Conservation (phyloP, 768 basidiomycete species). For the Tephrocybe sp. region DNA sequence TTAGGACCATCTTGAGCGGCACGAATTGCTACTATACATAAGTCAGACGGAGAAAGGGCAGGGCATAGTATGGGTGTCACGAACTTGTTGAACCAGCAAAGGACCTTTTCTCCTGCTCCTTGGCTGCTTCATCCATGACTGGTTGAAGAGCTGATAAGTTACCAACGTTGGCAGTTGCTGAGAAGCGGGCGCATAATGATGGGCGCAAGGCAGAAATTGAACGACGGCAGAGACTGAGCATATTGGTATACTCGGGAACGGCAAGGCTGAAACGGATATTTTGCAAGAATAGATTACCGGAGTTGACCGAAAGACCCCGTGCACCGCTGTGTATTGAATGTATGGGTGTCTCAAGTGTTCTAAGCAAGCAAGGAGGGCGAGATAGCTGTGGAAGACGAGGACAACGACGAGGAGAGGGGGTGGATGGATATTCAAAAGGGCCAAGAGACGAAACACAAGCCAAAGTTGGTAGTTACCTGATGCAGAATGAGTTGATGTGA, state of each 20-base stretch:
- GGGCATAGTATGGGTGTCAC: background rate
- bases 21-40: background rate
- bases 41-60: constrained; percentile 3
- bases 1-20: background rate
- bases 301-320: constrained; percentile 20
- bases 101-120: background rate
- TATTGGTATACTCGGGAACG: constrained; percentile 4
- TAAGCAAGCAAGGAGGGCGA: background rate
- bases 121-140: background rate
- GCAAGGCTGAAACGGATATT: background rate
- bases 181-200: constrained; percentile 6
- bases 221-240: constrained; percentile 18
- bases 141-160: background rate
- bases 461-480: constrained; percentile 8
- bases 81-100: background rate
- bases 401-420: background rate
- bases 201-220: constrained; percentile 3
- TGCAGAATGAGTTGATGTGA: constrained; percentile 18
- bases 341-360: constrained; percentile 10
- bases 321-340: constrained; percentile 12
- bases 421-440: too few species aligned
- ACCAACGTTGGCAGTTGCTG: background rate
- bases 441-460: background rate
- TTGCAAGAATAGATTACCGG: constrained; percentile 2
- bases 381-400: background rate